These are phyloP conservation scores for Pholiota microspora DNA, from an alignment of 768 basidiomycete genomes.

Conservation along the genomic window DNA sequence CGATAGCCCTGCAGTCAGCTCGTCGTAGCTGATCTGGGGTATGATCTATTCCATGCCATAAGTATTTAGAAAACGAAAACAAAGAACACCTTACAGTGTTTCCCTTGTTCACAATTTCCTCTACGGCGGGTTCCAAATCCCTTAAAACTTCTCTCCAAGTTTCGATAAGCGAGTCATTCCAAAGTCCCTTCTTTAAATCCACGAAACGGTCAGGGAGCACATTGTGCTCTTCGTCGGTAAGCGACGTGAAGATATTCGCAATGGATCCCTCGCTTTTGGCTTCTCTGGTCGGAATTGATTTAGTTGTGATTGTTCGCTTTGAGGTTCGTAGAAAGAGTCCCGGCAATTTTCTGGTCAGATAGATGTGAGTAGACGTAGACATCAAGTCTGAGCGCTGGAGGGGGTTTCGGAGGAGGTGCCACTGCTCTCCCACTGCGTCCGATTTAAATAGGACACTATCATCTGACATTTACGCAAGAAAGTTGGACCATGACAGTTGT, in stretches of 20 bases:
- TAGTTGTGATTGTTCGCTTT: constrained; percentile 1
- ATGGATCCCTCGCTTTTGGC: constrained; percentile 39
- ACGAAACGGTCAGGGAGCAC: constrained; percentile 56
- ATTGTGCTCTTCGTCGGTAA: constrained; percentile 32
- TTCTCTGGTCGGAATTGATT: constrained; percentile 12
- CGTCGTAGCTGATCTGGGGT: constrained; percentile 45
- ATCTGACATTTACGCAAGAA: too few relatives aligned
- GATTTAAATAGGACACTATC: too few relatives aligned
- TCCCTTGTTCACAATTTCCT: constrained; percentile 47
- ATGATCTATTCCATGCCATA: constrained; percentile 36
- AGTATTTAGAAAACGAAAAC: not conserved
- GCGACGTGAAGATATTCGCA: constrained; percentile 36
- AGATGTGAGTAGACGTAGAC: too few relatives aligned
- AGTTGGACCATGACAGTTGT: too few relatives aligned
- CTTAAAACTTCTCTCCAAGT: constrained; percentile 56
- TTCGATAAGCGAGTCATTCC: constrained; percentile 40
- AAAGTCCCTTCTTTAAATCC: constrained; percentile 56
- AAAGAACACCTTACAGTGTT: constrained; percentile 35
- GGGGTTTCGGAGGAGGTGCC: too few relatives aligned
- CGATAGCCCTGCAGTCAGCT: constrained; percentile 46
- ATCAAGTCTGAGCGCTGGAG: too few relatives aligned
- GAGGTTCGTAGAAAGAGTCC: not conserved
- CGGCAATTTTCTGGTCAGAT: not conserved
- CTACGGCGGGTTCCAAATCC: constrained; percentile 44
- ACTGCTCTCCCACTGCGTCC: too few relatives aligned